phyloP scores from a whole-genome alignment of 352 stramenopile genomes.

The Stephanocyclus meneghinianus region DNA sequence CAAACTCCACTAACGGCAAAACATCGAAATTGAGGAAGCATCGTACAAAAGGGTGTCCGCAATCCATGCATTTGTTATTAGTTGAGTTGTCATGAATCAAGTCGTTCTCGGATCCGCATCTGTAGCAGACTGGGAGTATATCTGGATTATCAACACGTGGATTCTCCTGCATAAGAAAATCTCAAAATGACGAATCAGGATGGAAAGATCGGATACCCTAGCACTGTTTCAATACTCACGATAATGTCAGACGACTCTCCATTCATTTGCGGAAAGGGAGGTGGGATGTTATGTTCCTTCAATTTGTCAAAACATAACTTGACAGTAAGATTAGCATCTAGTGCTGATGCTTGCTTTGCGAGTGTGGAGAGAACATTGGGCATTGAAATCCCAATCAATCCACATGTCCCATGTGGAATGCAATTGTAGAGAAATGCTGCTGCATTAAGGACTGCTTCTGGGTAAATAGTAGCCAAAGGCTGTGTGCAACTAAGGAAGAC shows the following conservation, averaged over 20 bases:
- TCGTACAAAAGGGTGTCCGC: slow-evolving; percentile 91
- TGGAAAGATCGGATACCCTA: no score
- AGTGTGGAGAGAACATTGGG: slow-evolving; percentile 92
- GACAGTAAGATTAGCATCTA: slow-evolving; percentile 91
- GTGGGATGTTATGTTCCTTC: slow-evolving; percentile 52
- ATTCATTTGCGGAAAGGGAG: no score
- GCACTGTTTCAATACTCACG: no score
- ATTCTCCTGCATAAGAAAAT: slow-evolving; percentile 82
- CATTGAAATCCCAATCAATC: slow-evolving; percentile 84
- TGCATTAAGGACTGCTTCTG: slow-evolving; percentile 90
- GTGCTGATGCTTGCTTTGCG: slow-evolving; percentile 87
- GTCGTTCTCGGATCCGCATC: slow-evolving; percentile 90
- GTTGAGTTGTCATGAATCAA: slow-evolving; percentile 85
- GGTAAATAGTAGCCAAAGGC: slow-evolving; percentile 90
- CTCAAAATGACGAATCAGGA: neutral
- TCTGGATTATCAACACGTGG: slow-evolving; percentile 91
- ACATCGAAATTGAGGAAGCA: slow-evolving; percentile 94
- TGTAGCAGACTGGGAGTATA: slow-evolving; percentile 92
- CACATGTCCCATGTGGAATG: slow-evolving; percentile 69
- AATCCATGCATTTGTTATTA: slow-evolving; percentile 86
- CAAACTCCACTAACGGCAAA: slow-evolving; percentile 93
- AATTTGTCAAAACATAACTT: slow-evolving; percentile 91
- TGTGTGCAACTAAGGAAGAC: slow-evolving; percentile 92
- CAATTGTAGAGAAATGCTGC: slow-evolving; percentile 90
- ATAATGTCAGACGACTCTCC: no score